Evolutionary conservation across 2,329 filamentous ascomycete genomes (phyloP), one percentile per base, ranked within the genome.

Genomic region (Phialocephala subalpina): DNA sequence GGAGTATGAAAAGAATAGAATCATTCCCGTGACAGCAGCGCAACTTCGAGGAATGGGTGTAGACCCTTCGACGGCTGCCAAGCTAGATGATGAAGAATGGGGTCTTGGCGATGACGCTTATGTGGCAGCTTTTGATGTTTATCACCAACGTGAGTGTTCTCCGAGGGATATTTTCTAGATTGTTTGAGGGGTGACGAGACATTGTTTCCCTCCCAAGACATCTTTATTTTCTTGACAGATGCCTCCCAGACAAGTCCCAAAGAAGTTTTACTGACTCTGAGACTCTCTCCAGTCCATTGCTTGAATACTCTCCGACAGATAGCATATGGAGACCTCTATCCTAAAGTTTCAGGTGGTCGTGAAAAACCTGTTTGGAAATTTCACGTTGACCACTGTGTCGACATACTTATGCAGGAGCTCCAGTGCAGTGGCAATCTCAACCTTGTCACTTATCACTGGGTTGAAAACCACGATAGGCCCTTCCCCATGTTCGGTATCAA

Each of bases 301-400:
- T 42, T 42, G 38, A 42, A 42, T n/a, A 42, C 38, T 42, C 38
- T 42, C 38, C 38, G 38, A 42, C 38, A 42, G 38, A 42, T 42
- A 42, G 38, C 38, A 42, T 42, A 42, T 42, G 38, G 38, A 16
- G 38, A 42, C 12, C 38, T 42, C 38, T 42, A 42, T 42, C 38
- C 38, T 16, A 42, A 42, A n/a, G 38, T 42, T 42, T 42, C 38
- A 16, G 38, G 38, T 42, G 38, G 38, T 42, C 38, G 38, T 42
- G 38, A 42, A 14, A 42, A 35, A 35, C 20, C 25, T 16, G 38
- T 61, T 25, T 49, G 35, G n/a, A 47, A 61, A 47, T 49, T 49
- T 16, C 59, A 61, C 25, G 59, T 61, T 18, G 45, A 61, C 45
- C 59, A 61, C 33, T 61, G 59, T 36, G 47, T 61, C 42, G 59